These are phyloP conservation scores for Cercospora sp. DNA, from an alignment of 2,329 filamentous ascomycete species.

Conservation along the genomic window DNA sequence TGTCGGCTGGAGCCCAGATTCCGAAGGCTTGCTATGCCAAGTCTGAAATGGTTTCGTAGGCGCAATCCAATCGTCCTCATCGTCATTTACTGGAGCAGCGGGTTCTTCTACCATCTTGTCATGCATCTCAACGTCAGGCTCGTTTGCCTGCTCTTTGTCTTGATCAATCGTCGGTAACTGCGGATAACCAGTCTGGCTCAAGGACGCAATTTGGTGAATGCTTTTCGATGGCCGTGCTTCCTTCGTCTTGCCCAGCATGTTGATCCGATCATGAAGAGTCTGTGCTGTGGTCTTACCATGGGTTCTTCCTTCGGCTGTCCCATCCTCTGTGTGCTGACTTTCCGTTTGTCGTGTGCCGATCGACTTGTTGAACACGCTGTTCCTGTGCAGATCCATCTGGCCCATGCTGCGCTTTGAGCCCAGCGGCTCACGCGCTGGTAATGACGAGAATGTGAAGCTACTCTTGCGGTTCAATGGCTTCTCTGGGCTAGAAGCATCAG, in stretches of 20 bases:
- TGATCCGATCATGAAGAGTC: conserved; percentile 88
- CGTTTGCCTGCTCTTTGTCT: conserved; percentile 16
- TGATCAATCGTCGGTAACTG: conserved; percentile 38
- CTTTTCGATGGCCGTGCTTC: conserved; percentile 47
- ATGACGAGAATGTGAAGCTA: conserved; percentile 88
- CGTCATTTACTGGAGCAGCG: conserved; percentile 42
- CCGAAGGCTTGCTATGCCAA: conserved; percentile 17
- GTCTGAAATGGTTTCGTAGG: conserved; percentile 40
- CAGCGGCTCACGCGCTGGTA: conserved; percentile 87
- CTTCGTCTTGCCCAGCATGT: conserved; percentile 62
- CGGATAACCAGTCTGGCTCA: conserved; percentile 44
- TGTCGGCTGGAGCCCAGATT: conserved; percentile 15
- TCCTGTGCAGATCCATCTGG: conserved; percentile 65
- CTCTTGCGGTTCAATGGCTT: conserved; percentile 83
- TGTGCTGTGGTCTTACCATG: conserved; percentile 94
- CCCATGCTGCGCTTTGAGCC: conserved; percentile 80
- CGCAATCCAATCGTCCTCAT: conserved; percentile 62
- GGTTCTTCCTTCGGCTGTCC: conserved; percentile 47
- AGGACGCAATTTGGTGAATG: conserved; percentile 34
- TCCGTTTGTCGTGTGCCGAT: conserved; percentile 68
- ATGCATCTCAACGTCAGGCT: conserved; percentile 7
- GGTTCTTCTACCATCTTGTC: conserved; percentile 19
- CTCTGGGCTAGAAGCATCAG: conserved; percentile 64
- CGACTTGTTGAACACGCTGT: conserved; percentile 71
- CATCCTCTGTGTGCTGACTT: conserved; percentile 57